Evolutionary conservation across 768 basidiomycete species (phyloP).

Genomic region (Lentinus brumalis): DNA sequence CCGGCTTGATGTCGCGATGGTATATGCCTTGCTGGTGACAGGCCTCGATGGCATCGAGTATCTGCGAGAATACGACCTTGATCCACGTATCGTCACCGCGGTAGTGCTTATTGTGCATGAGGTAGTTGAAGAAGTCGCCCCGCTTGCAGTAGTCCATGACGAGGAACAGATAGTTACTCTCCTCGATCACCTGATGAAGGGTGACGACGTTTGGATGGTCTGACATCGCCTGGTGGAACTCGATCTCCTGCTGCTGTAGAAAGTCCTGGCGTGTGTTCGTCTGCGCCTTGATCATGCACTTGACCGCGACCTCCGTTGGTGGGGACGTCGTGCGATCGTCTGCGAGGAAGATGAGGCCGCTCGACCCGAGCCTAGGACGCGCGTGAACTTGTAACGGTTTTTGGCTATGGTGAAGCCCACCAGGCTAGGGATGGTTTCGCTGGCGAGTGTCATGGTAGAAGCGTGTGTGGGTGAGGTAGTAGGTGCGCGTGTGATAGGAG

Average conservation of each 20-base stretch:
- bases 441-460: slow-evolving; percentile 11
- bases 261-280: slow-evolving; percentile 11
- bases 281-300: slow-evolving; percentile 26
- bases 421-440: slow-evolving; percentile 19
- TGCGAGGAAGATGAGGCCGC: slow-evolving; percentile 30
- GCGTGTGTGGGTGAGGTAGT: neutral
- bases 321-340: slow-evolving; percentile 12
- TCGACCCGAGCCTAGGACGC: slow-evolving; percentile 26
- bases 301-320: slow-evolving; percentile 27
- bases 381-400: slow-evolving; percentile 25
- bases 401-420: slow-evolving; percentile 26
- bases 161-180: slow-evolving; percentile 67
- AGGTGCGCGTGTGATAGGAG: too few relatives aligned
- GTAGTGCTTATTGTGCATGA: slow-evolving; percentile 39
- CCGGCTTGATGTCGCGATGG: slow-evolving; percentile 63
- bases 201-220: slow-evolving; percentile 68
- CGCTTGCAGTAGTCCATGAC: slow-evolving; percentile 49
- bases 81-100: slow-evolving; percentile 48
- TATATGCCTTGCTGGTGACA: slow-evolving; percentile 52
- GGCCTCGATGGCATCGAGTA: slow-evolving; percentile 53
- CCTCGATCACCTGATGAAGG: slow-evolving; percentile 63
- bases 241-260: slow-evolving; percentile 68
- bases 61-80: slow-evolving; percentile 50
- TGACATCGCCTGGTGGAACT: slow-evolving; percentile 53
- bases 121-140: slow-evolving; percentile 50